Evolutionary conservation across 1,284 basidiomycete species (phyloP).

Genomic region (Ustilago loliicola): DNA sequence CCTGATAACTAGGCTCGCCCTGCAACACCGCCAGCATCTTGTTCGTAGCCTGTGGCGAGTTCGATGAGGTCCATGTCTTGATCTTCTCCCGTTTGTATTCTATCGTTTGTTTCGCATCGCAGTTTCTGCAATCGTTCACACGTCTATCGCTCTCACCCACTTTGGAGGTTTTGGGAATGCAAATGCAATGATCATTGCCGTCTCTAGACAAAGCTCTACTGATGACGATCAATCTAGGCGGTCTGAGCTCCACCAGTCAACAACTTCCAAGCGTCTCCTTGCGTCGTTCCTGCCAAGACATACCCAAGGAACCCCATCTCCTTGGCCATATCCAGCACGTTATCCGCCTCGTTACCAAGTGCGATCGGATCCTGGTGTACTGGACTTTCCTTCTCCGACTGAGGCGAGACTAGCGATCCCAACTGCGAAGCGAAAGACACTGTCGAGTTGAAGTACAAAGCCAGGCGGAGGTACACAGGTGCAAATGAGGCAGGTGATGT

Average conservation of each 20-base stretch:
- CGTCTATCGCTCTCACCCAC: background rate
- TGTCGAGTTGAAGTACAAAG: conserved; percentile 39
- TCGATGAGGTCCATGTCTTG: too few relatives aligned
- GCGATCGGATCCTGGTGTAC: conserved; percentile 16
- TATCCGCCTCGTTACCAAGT: conserved; percentile 35
- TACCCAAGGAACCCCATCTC: conserved; percentile 45
- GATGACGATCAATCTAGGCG: background rate
- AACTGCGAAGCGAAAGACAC: conserved; percentile 26
- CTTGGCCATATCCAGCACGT: conserved; percentile 23
- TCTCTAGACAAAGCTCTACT: background rate
- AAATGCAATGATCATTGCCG: background rate
- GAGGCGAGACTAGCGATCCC: conserved; percentile 30
- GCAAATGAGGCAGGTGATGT: conserved; percentile 21
- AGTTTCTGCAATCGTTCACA: conserved; percentile 4
- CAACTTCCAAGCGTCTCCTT: conserved; percentile 30
- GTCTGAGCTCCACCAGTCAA: conserved; percentile 9
- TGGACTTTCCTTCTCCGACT: conserved; percentile 12
- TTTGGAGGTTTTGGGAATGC: background rate
- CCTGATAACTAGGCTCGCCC: background rate
- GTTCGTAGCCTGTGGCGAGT: too few relatives aligned
- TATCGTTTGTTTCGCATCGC: background rate
- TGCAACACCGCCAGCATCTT: too few relatives aligned
- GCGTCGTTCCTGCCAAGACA: conserved; percentile 27
- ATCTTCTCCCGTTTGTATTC: conserved; percentile 1
- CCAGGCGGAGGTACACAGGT: conserved; percentile 37